phyloP scores from a whole-genome alignment of 768 basidiomycete species.

The Gautieria morchelliformis region DNA sequence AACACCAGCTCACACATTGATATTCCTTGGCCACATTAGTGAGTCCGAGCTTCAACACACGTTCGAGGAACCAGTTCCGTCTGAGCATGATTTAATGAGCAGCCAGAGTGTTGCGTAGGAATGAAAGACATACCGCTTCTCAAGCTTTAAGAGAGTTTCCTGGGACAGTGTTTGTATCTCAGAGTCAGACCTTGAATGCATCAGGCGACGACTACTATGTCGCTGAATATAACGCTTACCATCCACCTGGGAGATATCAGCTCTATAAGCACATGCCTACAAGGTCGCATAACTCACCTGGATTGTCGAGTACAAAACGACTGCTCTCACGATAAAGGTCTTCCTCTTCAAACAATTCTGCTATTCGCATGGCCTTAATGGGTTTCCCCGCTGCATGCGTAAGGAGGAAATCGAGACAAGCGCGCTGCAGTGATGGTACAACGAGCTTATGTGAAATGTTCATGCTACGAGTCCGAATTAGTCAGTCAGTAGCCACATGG shows the following conservation, averaged over 20 bases:
- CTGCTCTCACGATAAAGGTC: conserved; percentile 86
- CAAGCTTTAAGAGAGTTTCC: conserved; percentile 80
- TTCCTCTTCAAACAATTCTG: conserved; percentile 84
- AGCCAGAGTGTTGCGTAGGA: too few relatives aligned
- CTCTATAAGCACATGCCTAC: background rate
- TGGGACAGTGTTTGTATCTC: conserved; percentile 75
- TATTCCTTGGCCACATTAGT: conserved; percentile 89
- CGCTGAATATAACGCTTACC: background rate
- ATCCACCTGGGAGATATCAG: conserved; percentile 1
- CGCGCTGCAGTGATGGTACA: conserved; percentile 68
- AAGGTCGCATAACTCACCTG: conserved; percentile 66
- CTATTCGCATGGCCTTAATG: conserved; percentile 87
- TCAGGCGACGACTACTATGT: background rate
- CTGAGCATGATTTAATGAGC: conserved; percentile 26
- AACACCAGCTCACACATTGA: conserved; percentile 62
- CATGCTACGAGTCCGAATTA: conserved; percentile 31
- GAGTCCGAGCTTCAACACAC: conserved; percentile 83
- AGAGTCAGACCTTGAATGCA: conserved; percentile 26
- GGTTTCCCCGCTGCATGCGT: conserved; percentile 90
- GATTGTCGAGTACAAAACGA: conserved; percentile 87
- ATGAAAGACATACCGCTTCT: conserved; percentile 52
- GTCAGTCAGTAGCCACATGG: too few relatives aligned
- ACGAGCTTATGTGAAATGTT: conserved; percentile 86
- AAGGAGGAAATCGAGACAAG: conserved; percentile 80
- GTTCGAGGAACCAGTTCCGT: conserved; percentile 91